Base-by-base conservation (phyloP, 805 yeast species). In the Wickerhamiella galacta region DNA sequence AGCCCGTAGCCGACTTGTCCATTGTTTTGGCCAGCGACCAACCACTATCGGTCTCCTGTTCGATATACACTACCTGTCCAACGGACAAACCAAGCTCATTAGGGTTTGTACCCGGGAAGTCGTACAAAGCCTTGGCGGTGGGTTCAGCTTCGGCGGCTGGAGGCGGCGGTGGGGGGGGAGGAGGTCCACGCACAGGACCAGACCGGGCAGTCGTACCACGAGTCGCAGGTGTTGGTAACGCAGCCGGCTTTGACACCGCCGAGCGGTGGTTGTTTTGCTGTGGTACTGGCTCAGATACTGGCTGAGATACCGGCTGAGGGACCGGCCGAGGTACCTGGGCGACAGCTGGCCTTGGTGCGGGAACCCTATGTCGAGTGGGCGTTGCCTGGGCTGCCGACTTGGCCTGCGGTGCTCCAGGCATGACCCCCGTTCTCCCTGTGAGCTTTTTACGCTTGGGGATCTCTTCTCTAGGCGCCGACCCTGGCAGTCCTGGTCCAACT, bases 1-100 rank as follows among this genome's bases (percentile, higher is more conserved):
- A 90, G 4, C 99, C 99, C 52, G 83, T 90, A 36, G 61, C 68
- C 1, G 75, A 49, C 25, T 79, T 90, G 47, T 77, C 85, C 39
- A 75, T 52, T 21, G 71, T 63, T 51, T 77, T 78, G 7, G 83
- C 95, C 37, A 90, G 63, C 46, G 93, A 87, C 99, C 99, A 90
- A 12, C 95, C 94, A 40, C 80, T 85, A 29, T 75, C 72, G 36
- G 76, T 80, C 41, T 76, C 72, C 48, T 68, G 75, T 3, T 73
- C 58, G 21, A 90, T 70, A 39, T 71, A 71, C 23, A 87, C 72
- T 30, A 81, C 60, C 28, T 79, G 78, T 38, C 79, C 94, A 46
- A 76, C 78, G 4, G 64, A 57, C 25, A 87, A 62, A 5, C 95
- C 82, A 38, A 85, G 61, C 45, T 75, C 83, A 6, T 90, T 74